phyloP scores from a whole-genome alignment of 441 rosid genomes.

The Omphalea diandra region DNA sequence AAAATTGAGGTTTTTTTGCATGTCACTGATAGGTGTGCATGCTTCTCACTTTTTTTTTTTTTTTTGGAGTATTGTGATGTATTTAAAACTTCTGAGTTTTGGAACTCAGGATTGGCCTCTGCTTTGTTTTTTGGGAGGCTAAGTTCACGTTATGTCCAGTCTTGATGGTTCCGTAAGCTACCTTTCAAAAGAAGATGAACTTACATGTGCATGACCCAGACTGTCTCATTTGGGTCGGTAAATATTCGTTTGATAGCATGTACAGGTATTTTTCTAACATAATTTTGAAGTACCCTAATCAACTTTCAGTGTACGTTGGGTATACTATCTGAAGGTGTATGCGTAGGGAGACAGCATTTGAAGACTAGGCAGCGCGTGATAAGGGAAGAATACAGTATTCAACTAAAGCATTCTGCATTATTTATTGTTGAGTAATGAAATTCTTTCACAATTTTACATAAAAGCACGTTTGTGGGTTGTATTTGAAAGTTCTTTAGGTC shows the following conservation, averaged over 20 bases:
- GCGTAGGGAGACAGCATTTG: neutral
- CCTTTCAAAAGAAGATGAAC: neutral
- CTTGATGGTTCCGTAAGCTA: neutral
- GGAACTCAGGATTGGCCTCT: no score
- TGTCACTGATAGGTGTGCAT: neutral
- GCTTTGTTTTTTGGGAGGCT: no score
- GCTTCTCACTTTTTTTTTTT: neutral
- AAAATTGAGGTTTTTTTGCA: neutral
- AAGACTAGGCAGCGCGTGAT: no score
- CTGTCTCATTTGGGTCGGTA: neutral
- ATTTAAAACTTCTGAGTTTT: no score
- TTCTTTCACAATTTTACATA: no score
- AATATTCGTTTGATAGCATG: neutral
- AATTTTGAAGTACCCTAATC: no score
- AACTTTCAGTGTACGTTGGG: no score
- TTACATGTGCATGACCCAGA: neutral
- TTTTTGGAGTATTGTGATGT: no score
- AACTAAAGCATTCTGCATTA: neutral
- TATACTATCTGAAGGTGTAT: no score
- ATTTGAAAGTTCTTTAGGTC: slow-evolving; percentile 7
- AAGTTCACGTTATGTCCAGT: no score
- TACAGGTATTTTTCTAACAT: neutral
- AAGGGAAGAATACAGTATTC: neutral
- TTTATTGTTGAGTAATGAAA: neutral
- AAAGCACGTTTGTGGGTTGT: neutral